Percentiles rank a stretch among this genome's conserved stretches.
phyloP scores from a whole-genome alignment of 2,329 filamentous ascomycete species.

The Orbilia quercus region DNA sequence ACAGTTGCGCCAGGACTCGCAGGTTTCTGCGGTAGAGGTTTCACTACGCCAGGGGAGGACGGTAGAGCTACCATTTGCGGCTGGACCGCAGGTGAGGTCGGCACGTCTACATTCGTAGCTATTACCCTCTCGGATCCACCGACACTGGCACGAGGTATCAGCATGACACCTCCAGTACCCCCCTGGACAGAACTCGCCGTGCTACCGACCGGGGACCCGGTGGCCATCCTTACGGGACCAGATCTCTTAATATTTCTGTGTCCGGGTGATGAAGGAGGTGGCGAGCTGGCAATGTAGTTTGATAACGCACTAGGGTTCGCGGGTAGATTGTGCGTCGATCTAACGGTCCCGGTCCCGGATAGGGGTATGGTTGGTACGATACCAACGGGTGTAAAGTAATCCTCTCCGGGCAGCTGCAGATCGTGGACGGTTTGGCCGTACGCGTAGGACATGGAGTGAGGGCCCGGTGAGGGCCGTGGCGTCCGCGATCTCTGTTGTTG shows the following conservation, averaged over 20 bases:
- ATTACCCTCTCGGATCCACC: constrained; percentile 27
- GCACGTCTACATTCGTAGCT: constrained; percentile 28
- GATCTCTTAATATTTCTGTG: constrained; percentile 51
- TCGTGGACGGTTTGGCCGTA: constrained; percentile 49
- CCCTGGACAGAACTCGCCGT: constrained; percentile 40
- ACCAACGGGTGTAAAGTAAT: constrained; percentile 84
- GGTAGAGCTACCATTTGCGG: constrained; percentile 53
- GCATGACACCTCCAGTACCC: constrained; percentile 33
- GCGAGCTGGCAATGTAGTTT: constrained; percentile 51
- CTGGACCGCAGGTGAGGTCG: constrained; percentile 32
- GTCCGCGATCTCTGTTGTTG: constrained; percentile 68
- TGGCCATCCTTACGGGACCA: constrained; percentile 52
- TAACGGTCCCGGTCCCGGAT: constrained; percentile 39
- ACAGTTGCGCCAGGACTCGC: constrained; percentile 39
- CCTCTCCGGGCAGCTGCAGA: constrained; percentile 72
- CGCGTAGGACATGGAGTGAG: constrained; percentile 59
- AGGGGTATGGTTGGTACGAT: constrained; percentile 64
- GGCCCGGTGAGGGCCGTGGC: constrained; percentile 78
- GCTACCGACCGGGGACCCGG: constrained; percentile 47
- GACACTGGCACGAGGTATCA: constrained; percentile 37
- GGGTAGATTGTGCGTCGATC: constrained; percentile 48
- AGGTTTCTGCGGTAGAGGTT: constrained; percentile 41
- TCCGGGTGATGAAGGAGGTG: constrained; percentile 52
- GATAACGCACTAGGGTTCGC: constrained; percentile 44
- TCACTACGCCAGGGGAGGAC: constrained; percentile 41